Conservation (phyloP, 441 rosid genomes). For the Populus hybrid region DNA sequence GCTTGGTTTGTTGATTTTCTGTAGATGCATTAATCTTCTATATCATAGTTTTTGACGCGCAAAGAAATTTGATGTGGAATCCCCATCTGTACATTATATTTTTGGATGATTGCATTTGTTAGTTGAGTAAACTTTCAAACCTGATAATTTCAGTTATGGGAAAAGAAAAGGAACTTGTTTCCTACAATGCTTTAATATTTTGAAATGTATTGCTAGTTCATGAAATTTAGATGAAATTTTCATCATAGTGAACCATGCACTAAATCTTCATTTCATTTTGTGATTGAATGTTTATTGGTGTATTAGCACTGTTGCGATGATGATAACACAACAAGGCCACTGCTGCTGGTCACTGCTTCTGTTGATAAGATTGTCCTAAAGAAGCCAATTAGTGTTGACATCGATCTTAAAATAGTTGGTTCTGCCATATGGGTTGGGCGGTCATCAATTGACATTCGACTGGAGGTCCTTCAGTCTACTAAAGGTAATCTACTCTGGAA, state of each 20-base stretch:
- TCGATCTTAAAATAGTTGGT: constrained; percentile 65
- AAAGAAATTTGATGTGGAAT: background rate
- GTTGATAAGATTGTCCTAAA: constrained; percentile 73
- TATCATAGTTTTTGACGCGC: background rate
- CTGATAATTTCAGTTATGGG: background rate
- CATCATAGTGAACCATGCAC: background rate
- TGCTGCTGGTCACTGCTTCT: constrained; percentile 79
- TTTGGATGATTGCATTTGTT: background rate
- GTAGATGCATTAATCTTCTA: background rate
- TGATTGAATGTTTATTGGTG: constrained; percentile 22
- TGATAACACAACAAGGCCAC: constrained; percentile 71
- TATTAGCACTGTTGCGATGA: constrained; percentile 71
- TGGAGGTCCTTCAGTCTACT: constrained; percentile 58
- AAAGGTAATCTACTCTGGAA: constrained; percentile 26
- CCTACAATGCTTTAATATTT: background rate
- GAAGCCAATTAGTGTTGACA: constrained; percentile 66
- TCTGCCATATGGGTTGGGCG: constrained; percentile 83
- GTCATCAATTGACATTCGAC: constrained; percentile 81
- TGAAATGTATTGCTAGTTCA: background rate
- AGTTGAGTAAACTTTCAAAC: background rate
- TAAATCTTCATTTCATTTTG: background rate
- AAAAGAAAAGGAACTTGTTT: background rate
- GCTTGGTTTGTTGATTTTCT: background rate
- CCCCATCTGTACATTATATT: background rate
- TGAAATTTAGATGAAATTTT: background rate